These are phyloP conservation scores for Pythium pectinolyticum DNA, from an alignment of 352 stramenopile species.

Conservation along the genomic window DNA sequence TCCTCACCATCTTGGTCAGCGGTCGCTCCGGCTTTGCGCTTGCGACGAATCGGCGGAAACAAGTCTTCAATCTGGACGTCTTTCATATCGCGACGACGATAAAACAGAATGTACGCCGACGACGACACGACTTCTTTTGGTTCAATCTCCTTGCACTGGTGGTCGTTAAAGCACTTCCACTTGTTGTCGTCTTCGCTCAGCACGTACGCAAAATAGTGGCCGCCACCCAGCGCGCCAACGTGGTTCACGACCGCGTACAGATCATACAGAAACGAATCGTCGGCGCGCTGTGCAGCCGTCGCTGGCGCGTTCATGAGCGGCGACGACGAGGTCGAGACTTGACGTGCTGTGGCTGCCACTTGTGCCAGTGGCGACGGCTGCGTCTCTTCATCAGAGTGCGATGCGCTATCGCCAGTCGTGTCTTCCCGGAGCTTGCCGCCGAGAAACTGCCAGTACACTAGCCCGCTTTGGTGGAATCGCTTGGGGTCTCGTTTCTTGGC, in stretches of 20 bases:
- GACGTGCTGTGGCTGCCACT: background rate
- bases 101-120: constrained; percentile 92
- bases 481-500: constrained; percentile 54
- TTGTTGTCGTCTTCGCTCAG: constrained; percentile 86
- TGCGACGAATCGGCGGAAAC: constrained; percentile 59
- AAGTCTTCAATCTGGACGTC: constrained; percentile 68
- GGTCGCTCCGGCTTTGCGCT: constrained; percentile 32
- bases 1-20: constrained; percentile 35
- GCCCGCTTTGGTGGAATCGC: constrained; percentile 44
- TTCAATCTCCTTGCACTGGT: constrained; percentile 87
- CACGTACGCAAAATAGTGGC: constrained; percentile 94
- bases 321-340: constrained; percentile 13
- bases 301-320: constrained; percentile 60
- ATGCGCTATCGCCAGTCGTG: background rate
- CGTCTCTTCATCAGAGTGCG: background rate
- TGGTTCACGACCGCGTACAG: constrained; percentile 98
- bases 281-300: constrained; percentile 47
- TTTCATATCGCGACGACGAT: constrained; percentile 73
- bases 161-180: constrained; percentile 99
- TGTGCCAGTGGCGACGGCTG: constrained; percentile 4
- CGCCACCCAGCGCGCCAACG: constrained; percentile 92
- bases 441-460: constrained; percentile 76
- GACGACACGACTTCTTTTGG: constrained; percentile 83
- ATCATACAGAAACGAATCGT: constrained; percentile 89
- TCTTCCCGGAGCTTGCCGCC: constrained; percentile 57